Percentiles rank a stretch among this genome's conserved stretches.
Conservation (phyloP, 306 rosid species). For the Vigna nakashimae region DNA sequence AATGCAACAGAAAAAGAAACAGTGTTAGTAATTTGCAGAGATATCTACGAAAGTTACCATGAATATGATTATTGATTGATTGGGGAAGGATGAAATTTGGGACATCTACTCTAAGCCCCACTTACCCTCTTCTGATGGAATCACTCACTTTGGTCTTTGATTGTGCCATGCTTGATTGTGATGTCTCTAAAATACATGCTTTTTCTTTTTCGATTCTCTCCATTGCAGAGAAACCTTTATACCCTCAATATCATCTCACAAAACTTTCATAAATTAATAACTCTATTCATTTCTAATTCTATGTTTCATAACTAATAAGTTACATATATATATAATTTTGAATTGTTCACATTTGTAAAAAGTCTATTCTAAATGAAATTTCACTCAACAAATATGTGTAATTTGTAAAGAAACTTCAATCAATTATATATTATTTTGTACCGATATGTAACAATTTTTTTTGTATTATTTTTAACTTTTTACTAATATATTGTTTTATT, state of each 20-base stretch:
- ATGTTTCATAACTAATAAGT: no score
- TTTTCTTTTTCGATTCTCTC: background rate
- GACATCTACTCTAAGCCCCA: slow-evolving; percentile 8
- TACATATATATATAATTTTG: no score
- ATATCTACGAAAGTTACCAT: slow-evolving; percentile 28
- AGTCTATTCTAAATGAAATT: no score
- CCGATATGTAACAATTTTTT: no score
- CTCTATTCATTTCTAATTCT: no score
- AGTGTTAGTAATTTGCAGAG: slow-evolving; percentile 16
- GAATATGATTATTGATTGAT: slow-evolving; percentile 26
- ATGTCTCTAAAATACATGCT: background rate
- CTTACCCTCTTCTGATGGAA: slow-evolving; percentile 25
- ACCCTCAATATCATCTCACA: background rate
- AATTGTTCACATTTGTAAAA: no score
- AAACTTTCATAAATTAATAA: no score
- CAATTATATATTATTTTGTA: no score
- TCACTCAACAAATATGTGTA: no score
- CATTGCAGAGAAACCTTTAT: slow-evolving; percentile 10
- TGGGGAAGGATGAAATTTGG: slow-evolving; percentile 16
- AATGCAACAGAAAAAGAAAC: slow-evolving; percentile 34
- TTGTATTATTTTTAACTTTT: no score
- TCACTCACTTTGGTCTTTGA: background rate
- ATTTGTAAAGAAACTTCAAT: no score
- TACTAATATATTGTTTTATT: no score
- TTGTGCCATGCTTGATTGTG: slow-evolving; percentile 26